Base-by-base conservation (phyloP, 2,329 filamentous ascomycete genomes). In the Hysterium pulicare region DNA sequence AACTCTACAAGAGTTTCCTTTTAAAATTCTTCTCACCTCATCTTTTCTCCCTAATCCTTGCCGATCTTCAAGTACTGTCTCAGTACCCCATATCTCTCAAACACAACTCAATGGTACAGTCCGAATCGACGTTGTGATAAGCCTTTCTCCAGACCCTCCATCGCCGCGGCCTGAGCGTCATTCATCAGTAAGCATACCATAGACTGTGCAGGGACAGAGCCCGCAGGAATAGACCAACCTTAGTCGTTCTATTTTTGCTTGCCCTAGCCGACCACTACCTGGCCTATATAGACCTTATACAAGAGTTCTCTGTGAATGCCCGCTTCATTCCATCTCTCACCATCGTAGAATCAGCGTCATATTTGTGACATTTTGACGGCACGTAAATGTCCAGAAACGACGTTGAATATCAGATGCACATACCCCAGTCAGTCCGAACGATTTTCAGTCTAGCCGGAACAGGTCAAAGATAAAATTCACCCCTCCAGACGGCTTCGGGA, bases 401-500 rank as follows among this genome's bases (percentile, higher is more conserved):
- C 24, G 24, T 28, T 8, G 24, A 8, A 28, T 7, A 28, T 28
- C 24, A 28, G 24, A 28, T 7, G 13, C n/a, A n/a, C n/a, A n/a
- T 31, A 31, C 28, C 32, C 32, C 32, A 34, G 32, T 20, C n/a
- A 34, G n/a, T 20, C 32, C n/a, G 4, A 19, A 11, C 13, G 32
- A 28, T 13, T 28, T 13, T 7, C 24, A 15, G 23, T 10, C 37
- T 39, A 39, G 26, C 37, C 37, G 15, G 13, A 39, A 30, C 9
- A 15, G 26, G 37, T 17, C 37, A 39, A 31, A 13, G 37, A 30
- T 39, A 39, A 39, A 16, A 5, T 13, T 30, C 26, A 23, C 37
- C 37, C 37, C 37, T 30, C 37, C 37, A 7, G 6, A 31, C 37
- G 36, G 23, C 23, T 31, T 26, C 8, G 8, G 13, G 13, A 13